These are phyloP conservation scores for Peribolospora baueri DNA, from an alignment of 768 basidiomycete genomes.

Conservation along the genomic window DNA sequence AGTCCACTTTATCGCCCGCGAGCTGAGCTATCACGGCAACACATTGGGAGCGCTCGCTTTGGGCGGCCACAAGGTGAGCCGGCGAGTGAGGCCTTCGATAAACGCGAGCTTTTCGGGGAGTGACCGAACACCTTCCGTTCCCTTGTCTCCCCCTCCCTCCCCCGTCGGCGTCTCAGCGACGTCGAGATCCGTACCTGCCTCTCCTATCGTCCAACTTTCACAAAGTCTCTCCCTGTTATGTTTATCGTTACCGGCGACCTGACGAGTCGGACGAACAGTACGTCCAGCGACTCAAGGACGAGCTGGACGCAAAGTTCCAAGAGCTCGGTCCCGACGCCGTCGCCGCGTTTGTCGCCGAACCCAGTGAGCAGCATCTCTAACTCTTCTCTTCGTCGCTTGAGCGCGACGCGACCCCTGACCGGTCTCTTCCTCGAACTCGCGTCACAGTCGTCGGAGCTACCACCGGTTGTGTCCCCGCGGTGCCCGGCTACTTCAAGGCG, in stretches of 20 bases:
- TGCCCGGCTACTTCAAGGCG: conserved; percentile 10
- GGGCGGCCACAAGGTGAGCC: conserved; percentile 26
- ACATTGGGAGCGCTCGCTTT: conserved; percentile 27
- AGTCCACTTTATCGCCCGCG: conserved; percentile 10
- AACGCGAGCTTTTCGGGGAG: background rate
- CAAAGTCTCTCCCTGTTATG: conserved; percentile 7
- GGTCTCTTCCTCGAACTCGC: background rate
- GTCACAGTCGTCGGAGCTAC: conserved; percentile 9
- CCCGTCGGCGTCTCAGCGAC: background rate
- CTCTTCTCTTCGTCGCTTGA: background rate
- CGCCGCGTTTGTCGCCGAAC: conserved; percentile 12
- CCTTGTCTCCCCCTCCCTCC: too few species aligned
- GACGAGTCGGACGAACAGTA: conserved; percentile 9
- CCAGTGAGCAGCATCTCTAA: background rate
- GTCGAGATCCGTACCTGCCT: conserved; percentile 7
- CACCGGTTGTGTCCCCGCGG: background rate
- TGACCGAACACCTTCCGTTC: background rate
- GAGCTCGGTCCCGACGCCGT: conserved; percentile 8
- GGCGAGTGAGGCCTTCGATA: background rate
- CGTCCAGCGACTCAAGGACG: conserved; percentile 6
- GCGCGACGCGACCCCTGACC: background rate
- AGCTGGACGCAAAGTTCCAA: conserved; percentile 12
- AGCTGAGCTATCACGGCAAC: conserved; percentile 14
- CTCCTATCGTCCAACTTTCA: conserved; percentile 7
- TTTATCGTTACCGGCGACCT: background rate